Base-by-base conservation (phyloP, 2,329 filamentous ascomycete genomes). In the Xylariaceae sp. region DNA sequence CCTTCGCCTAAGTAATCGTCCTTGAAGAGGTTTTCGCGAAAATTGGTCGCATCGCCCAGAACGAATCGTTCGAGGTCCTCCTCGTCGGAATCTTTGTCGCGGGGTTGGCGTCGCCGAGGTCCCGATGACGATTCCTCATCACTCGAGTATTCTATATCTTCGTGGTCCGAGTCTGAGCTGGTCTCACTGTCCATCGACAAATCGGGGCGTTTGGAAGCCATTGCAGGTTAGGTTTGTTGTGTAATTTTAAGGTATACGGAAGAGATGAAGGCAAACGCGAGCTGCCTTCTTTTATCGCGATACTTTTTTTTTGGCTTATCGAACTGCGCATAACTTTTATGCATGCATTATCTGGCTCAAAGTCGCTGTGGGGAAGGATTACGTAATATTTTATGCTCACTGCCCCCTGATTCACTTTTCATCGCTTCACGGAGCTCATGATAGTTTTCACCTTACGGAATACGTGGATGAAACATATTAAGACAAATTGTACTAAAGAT, bases 51-150 rank as follows among this genome's bases (percentile, higher is more conserved):
- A 72, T 95, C 88, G 53, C 94, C 94, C 59, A 99, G 88, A 3
- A 99, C 88, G 59, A 96, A 76, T 61, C 85, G 83, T 74, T 96
- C 92, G 32, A 96, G 82, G 68, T 92, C 89, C 66, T 87, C 84
- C 70, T 96, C 91, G 50, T 88, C 85, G 11, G 84, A 85, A 68
- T 95, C 90, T 68, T 92, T 94, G 49, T 88, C 85, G 52, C 75
- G 59, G 34, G 58, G 53, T 68, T 70, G 51, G 72, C 62, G 52
- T 59, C 54, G 51, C 49, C 51, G 61, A 32, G 59, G 63, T 43
- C 55, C 54, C 54, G 63, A 53, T 62, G 59, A 53, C 59, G 63
- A 52, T 62, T 67, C 62, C 65, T 70, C 61, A 53, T 68, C 63
- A 61, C 67, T 60, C 50, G 54, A 59, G 34, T 56, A 57, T 34